Evolutionary conservation across 2,329 filamentous ascomycete species (phyloP).

Genomic region (Venturia oleaginea): DNA sequence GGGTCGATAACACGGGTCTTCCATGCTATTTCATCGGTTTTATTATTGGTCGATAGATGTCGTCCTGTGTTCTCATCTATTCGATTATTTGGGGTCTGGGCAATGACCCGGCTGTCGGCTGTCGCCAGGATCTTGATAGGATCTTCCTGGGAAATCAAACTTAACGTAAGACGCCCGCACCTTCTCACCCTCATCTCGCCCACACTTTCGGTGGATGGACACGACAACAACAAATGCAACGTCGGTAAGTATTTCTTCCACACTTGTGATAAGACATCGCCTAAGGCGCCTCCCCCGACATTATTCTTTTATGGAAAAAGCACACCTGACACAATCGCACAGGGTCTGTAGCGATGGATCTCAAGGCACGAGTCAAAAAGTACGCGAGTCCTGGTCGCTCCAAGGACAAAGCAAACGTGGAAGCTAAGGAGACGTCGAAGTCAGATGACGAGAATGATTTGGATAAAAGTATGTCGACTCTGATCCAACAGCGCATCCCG

Average conservation of each 20-base stretch:
- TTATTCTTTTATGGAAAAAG: not conserved
- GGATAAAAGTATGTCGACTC: not conserved
- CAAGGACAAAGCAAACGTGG: not conserved
- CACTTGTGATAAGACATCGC: not conserved
- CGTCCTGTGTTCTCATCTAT: not conserved
- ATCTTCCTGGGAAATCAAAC: not conserved
- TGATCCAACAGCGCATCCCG: not conserved
- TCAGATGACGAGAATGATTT: not conserved
- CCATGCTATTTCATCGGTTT: too few relatives aligned
- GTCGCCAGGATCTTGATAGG: not conserved
- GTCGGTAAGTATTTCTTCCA: not conserved
- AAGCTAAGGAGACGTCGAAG: not conserved
- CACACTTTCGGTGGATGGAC: not conserved
- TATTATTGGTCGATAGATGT: not conserved
- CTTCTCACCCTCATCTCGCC: not conserved
- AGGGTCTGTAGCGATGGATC: not conserved
- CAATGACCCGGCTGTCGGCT: not conserved
- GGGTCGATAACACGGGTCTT: too few relatives aligned
- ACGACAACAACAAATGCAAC: slow-evolving; percentile 1
- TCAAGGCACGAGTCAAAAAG: not conserved
- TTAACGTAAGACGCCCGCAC: not conserved
- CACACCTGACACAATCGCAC: not conserved
- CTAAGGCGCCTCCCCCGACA: not conserved
- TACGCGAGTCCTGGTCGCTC: not conserved
- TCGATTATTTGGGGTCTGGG: not conserved